phyloP scores from a whole-genome alignment of 108 stramenopile species.

The Pseudonitzschia pungens region DNA sequence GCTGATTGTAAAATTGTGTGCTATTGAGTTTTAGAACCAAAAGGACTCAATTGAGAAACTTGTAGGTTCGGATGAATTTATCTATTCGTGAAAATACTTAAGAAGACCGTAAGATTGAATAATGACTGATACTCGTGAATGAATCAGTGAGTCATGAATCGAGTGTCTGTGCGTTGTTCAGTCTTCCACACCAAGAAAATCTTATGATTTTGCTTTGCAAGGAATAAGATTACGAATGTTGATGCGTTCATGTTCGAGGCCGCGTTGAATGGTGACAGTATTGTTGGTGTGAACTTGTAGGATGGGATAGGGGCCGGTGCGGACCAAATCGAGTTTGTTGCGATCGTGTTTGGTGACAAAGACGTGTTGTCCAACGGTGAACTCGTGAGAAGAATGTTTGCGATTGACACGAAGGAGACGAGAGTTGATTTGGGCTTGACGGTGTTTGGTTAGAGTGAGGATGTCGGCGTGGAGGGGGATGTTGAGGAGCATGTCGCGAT shows the following conservation, averaged over 20 bases:
- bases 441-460: background rate
- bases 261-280: background rate
- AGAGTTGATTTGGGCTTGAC: background rate
- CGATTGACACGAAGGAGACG: background rate
- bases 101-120: no score
- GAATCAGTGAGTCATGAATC: background rate
- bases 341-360: background rate
- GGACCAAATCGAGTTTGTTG: background rate
- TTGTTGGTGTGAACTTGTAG: background rate
- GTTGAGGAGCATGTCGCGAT: conserved; percentile 43
- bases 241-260: background rate
- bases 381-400: background rate
- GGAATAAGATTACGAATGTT: background rate
- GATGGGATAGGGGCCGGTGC: background rate
- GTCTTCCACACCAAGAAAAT: background rate
- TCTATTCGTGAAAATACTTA: no score
- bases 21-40: no score
- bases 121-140: no score
- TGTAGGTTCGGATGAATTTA: no score
- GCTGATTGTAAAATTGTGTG: no score
- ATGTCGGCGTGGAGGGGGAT: conserved; percentile 23
- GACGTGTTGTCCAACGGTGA: background rate
- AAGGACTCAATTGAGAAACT: no score
- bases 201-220: background rate
- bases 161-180: background rate